Conservation (phyloP, 2,329 filamentous ascomycete species). For the Exserohilum turcica region DNA sequence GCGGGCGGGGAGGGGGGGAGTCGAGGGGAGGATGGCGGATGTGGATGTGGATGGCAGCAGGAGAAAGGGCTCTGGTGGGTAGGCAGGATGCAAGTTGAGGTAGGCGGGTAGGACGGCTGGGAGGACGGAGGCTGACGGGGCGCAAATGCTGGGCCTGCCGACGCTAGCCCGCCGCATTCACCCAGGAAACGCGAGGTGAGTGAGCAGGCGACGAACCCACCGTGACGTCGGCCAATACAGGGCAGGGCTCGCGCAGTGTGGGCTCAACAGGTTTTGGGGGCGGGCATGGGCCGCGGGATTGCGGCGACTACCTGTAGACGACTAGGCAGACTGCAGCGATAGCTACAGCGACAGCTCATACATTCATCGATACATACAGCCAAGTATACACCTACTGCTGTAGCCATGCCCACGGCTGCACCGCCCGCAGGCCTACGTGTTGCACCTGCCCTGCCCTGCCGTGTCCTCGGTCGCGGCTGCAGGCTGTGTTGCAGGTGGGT, state of each 20-base stretch:
- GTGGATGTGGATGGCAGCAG: not conserved
- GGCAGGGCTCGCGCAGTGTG: conserved; percentile 5
- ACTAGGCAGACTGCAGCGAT: too few species aligned
- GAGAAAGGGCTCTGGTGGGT: conserved; percentile 1
- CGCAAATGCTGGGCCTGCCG: conserved; percentile 8
- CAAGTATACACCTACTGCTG: too few species aligned
- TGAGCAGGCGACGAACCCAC: conserved; percentile 7
- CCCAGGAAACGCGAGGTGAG: conserved; percentile 11
- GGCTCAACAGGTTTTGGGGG: conserved; percentile 15
- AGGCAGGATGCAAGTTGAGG: not conserved
- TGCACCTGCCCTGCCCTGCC: not conserved
- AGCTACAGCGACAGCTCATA: too few species aligned
- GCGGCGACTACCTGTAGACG: not conserved
- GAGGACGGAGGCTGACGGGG: conserved; percentile 20
- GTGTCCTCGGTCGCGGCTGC: not conserved
- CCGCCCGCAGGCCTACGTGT: too few species aligned
- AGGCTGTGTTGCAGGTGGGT: not conserved
- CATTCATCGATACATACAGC: too few species aligned
- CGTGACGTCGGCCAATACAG: conserved; percentile 18
- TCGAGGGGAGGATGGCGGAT: not conserved
- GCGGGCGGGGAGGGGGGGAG: not conserved
- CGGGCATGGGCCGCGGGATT: not conserved
- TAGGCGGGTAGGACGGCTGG: conserved; percentile 18
- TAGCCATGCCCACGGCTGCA: too few species aligned
- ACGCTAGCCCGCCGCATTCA: conserved; percentile 12